A percentile compares a stretch with the other conserved stretches of the same genome.
phyloP scores from a whole-genome alignment of 2,329 filamentous ascomycete genomes.

The Cordyceps farinosa region DNA sequence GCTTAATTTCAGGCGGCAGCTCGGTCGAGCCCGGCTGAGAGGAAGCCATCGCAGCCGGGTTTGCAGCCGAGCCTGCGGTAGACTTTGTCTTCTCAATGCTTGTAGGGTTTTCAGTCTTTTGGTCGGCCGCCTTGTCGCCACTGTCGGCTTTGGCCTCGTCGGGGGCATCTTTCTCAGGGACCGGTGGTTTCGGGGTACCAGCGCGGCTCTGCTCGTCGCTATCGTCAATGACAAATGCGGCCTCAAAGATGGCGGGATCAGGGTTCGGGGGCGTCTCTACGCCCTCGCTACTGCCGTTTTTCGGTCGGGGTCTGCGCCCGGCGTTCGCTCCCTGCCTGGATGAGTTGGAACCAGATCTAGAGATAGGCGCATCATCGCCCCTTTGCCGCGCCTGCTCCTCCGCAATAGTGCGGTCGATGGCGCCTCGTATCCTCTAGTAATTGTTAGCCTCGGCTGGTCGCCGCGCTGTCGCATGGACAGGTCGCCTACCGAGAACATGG shows the following conservation, averaged over 20 bases:
- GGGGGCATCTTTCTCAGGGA: slow-evolving; percentile 33
- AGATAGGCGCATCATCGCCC: slow-evolving; percentile 42
- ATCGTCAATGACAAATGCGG: slow-evolving; percentile 82
- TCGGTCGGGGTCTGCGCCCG: slow-evolving; percentile 33
- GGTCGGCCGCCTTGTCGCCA: slow-evolving; percentile 17
- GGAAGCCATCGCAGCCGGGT: slow-evolving; percentile 19
- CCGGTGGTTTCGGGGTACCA: slow-evolving; percentile 52
- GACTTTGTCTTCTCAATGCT: slow-evolving; percentile 13
- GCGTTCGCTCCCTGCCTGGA: slow-evolving; percentile 38
- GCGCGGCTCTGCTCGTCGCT: slow-evolving; percentile 65
- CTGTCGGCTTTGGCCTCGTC: slow-evolving; percentile 22
- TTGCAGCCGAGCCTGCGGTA: slow-evolving; percentile 20
- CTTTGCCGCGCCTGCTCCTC: slow-evolving; percentile 85
- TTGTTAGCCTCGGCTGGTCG: slow-evolving; percentile 1
- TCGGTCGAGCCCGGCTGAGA: slow-evolving; percentile 39
- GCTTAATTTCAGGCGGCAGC: slow-evolving; percentile 68
- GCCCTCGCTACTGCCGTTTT: slow-evolving; percentile 36
- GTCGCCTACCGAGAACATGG: slow-evolving; percentile 12
- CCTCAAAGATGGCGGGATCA: slow-evolving; percentile 84
- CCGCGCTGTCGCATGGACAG: not conserved
- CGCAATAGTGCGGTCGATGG: slow-evolving; percentile 81
- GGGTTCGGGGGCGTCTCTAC: slow-evolving; percentile 51
- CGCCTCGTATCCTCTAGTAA: slow-evolving; percentile 71
- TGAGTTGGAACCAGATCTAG: slow-evolving; percentile 36
- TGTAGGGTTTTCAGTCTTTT: slow-evolving; percentile 19